Evolutionary conservation across 1,284 basidiomycete species (phyloP).

Genomic region (Schizophyllum commune): DNA sequence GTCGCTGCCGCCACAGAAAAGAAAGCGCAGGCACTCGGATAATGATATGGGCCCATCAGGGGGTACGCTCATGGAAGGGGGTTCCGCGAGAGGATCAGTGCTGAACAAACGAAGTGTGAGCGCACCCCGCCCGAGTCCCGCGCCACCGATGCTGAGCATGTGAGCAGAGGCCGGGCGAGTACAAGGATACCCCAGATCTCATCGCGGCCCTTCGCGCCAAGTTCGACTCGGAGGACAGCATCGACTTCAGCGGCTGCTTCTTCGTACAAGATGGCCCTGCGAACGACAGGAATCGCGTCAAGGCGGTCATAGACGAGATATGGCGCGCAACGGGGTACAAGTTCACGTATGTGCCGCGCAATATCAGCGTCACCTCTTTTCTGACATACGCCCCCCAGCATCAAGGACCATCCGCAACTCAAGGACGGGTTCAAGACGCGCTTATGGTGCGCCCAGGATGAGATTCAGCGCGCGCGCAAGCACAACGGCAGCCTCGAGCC

Average conservation of each 20-base stretch:
- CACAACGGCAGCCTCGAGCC: conserved; percentile 23
- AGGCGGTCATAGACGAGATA: conserved; percentile 31
- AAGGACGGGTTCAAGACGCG: conserved; percentile 38
- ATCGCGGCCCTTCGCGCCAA: background rate
- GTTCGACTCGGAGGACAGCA: conserved; percentile 10
- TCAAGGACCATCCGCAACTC: conserved; percentile 38
- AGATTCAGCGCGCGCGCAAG: conserved; percentile 29
- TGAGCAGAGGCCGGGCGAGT: background rate
- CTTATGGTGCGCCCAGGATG: conserved; percentile 40
- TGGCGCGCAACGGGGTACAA: conserved; percentile 39
- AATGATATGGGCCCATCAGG: background rate
- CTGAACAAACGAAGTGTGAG: background rate
- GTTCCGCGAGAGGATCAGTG: background rate
- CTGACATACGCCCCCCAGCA: conserved; percentile 19
- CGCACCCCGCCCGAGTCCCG: background rate
- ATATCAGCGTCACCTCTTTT: conserved; percentile 1
- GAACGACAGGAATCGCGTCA: conserved; percentile 33
- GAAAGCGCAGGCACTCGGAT: background rate
- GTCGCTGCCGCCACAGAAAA: background rate
- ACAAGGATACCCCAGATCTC: background rate
- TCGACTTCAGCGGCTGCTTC: conserved; percentile 33
- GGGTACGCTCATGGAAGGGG: background rate
- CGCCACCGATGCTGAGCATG: background rate
- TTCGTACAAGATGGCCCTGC: conserved; percentile 22
- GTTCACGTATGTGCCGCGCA: conserved; percentile 32